A percentile compares a stretch with the other conserved stretches of the same genome.
Evolutionary conservation across 805 yeast species (phyloP).

Genomic region (Teunomyces pallodes): DNA sequence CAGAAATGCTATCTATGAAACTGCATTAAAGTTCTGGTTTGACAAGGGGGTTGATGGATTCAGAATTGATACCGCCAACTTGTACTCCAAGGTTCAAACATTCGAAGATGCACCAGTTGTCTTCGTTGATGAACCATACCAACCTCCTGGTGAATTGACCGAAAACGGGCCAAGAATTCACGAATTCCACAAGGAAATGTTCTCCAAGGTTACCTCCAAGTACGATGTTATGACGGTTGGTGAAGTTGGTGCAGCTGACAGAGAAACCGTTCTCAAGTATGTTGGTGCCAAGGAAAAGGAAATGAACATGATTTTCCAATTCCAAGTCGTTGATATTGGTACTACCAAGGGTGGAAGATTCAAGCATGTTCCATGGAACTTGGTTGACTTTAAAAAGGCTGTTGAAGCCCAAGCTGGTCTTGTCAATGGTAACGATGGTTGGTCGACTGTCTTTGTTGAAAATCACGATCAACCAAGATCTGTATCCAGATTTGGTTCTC

Average conservation of each 20-base stretch:
- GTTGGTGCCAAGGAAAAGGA: conserved; percentile 40
- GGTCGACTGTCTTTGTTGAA: conserved; percentile 55
- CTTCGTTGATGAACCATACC: conserved; percentile 39
- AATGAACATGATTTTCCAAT: conserved; percentile 42
- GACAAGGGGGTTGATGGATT: conserved; percentile 58
- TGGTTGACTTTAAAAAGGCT: conserved; percentile 40
- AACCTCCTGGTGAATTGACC: conserved; percentile 32
- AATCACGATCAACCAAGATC: conserved; percentile 61
- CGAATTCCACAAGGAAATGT: conserved; percentile 56
- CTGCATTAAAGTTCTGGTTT: conserved; percentile 53
- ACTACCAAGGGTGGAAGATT: conserved; percentile 34
- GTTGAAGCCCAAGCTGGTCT: conserved; percentile 25
- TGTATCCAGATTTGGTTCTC: conserved; percentile 49
- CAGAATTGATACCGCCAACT: conserved; percentile 55
- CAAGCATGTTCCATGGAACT: conserved; percentile 27
- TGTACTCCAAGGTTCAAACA: conserved; percentile 47
- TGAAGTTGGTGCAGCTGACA: conserved; percentile 46
- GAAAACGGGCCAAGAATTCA: conserved; percentile 56
- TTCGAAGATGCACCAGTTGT: conserved; percentile 50
- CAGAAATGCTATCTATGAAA: conserved; percentile 41
- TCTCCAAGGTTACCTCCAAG: conserved; percentile 36
- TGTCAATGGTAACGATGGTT: conserved; percentile 49
- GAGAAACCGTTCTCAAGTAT: conserved; percentile 43
- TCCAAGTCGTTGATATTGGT: conserved; percentile 36
- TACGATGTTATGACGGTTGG: conserved; percentile 59